Evolutionary conservation across 352 stramenopile genomes (phyloP).

Genomic region (Pelagophyceae sp.): DNA sequence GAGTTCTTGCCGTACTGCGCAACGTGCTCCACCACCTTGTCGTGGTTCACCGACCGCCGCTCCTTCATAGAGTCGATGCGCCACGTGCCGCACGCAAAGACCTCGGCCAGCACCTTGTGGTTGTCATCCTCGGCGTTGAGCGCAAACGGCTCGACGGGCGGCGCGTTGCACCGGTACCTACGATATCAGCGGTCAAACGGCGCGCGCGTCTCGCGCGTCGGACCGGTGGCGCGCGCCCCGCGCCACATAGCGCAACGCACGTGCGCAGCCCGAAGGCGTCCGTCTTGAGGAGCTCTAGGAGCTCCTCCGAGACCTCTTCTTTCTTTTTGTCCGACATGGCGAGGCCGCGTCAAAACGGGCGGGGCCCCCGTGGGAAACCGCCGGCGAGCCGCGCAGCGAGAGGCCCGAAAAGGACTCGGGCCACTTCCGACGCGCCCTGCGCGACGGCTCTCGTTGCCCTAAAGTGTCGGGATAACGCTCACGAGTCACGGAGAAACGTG

Average conservation of each 20-base stretch:
- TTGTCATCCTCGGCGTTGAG: background rate
- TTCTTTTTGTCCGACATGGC: conserved; percentile 12
- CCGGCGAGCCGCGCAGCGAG: too few species aligned
- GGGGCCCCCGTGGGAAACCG: too few species aligned
- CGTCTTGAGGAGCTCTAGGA: background rate
- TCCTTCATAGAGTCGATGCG: conserved; percentile 10
- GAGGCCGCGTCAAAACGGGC: too few species aligned
- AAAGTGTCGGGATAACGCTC: too few species aligned
- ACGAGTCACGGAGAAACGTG: too few species aligned
- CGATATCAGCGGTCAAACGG: background rate
- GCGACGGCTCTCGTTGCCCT: too few species aligned
- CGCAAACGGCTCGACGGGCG: conserved; percentile 7
- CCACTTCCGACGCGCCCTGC: too few species aligned
- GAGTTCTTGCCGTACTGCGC: conserved; percentile 21
- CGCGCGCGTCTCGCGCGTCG: too few species aligned
- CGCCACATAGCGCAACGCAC: background rate
- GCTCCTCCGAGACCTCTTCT: conserved; percentile 6
- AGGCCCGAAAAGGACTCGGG: too few species aligned
- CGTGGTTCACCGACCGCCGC: conserved; percentile 23
- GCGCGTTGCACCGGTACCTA: conserved; percentile 16
- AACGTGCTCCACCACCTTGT: conserved; percentile 23
- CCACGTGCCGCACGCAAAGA: conserved; percentile 12
- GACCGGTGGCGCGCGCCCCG: too few species aligned
- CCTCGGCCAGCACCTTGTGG: background rate
- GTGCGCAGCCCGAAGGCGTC: conserved; percentile 16